Evolutionary conservation across 768 basidiomycete species (phyloP).

Genomic region (Udeniomyces megalosporus): DNA sequence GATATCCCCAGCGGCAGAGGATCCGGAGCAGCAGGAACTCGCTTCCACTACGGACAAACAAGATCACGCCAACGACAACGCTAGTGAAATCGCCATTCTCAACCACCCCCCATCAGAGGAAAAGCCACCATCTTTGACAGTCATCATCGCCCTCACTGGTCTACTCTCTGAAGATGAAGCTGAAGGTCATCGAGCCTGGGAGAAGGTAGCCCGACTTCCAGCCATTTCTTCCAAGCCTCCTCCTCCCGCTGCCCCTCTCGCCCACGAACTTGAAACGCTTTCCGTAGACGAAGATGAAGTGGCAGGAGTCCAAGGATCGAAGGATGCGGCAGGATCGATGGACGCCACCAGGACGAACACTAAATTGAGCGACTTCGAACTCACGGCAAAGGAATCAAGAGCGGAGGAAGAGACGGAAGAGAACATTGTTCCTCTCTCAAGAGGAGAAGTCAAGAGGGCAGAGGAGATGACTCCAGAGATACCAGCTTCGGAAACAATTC

Average conservation of each 20-base stretch:
- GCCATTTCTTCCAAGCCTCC: too few relatives aligned
- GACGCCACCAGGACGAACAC: too few relatives aligned
- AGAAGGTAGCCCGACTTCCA: background rate
- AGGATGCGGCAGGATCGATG: too few relatives aligned
- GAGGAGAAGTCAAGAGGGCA: background rate
- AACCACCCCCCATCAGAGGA: background rate
- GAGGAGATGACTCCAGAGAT: background rate
- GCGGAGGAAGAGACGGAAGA: background rate
- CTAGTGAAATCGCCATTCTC: background rate
- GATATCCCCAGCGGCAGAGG: background rate
- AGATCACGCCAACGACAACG: background rate
- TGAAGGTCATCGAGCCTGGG: conserved; percentile 32
- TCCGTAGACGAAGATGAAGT: too few relatives aligned
- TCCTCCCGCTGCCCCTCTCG: too few relatives aligned
- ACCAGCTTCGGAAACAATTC: background rate
- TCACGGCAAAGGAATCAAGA: too few relatives aligned
- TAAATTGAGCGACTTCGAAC: too few relatives aligned
- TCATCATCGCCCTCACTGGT: conserved; percentile 34
- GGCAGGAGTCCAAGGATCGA: too few relatives aligned
- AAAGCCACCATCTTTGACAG: conserved; percentile 15
- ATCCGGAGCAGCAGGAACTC: background rate
- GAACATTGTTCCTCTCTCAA: background rate
- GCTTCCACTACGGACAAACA: background rate
- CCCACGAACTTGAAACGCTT: too few relatives aligned
- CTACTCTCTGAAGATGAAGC: conserved; percentile 29